A percentile compares a stretch with the other conserved stretches of the same genome.
Evolutionary conservation across 768 basidiomycete species (phyloP).

Genomic region (Gloeophyllum trabeum): DNA sequence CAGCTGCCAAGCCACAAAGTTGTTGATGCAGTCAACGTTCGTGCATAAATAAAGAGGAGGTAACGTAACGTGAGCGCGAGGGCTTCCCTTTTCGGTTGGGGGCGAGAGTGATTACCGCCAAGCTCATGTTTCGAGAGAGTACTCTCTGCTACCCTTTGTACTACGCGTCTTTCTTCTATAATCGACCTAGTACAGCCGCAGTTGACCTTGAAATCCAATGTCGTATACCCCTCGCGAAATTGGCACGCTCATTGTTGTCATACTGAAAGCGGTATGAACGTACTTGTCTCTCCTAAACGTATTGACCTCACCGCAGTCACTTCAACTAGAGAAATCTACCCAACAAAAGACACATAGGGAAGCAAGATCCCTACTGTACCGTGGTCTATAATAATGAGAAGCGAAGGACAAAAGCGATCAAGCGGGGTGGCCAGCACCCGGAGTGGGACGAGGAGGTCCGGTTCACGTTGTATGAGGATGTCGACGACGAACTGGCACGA

Average conservation of each 20-base stretch:
- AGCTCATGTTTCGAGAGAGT: too few species aligned
- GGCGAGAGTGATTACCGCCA: too few species aligned
- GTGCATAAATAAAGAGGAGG: too few species aligned
- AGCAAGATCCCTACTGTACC: constrained; percentile 94
- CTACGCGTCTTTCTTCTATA: too few species aligned
- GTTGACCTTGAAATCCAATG: too few species aligned
- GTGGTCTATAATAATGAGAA: constrained; percentile 74
- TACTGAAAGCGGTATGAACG: constrained; percentile 73
- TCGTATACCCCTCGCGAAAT: constrained; percentile 59
- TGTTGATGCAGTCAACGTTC: too few species aligned
- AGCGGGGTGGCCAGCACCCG: constrained; percentile 94
- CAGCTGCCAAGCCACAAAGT: too few species aligned
- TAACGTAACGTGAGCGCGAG: too few species aligned
- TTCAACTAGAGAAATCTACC: constrained; percentile 66
- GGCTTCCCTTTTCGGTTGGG: too few species aligned
- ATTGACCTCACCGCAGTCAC: constrained; percentile 1
- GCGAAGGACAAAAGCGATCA: constrained; percentile 85
- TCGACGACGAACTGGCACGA: constrained; percentile 37
- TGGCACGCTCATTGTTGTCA: constrained; percentile 88
- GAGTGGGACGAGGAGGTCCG: constrained; percentile 99
- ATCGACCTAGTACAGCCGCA: too few species aligned
- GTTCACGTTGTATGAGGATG: constrained; percentile 79
- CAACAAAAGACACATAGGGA: constrained; percentile 87
- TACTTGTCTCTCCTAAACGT: constrained; percentile 4
- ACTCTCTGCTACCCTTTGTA: too few species aligned